Evolutionary conservation across 352 stramenopile species (phyloP), one percentile per base, ranked within the genome.

Genomic region (Elongisporangium prolatum): DNA sequence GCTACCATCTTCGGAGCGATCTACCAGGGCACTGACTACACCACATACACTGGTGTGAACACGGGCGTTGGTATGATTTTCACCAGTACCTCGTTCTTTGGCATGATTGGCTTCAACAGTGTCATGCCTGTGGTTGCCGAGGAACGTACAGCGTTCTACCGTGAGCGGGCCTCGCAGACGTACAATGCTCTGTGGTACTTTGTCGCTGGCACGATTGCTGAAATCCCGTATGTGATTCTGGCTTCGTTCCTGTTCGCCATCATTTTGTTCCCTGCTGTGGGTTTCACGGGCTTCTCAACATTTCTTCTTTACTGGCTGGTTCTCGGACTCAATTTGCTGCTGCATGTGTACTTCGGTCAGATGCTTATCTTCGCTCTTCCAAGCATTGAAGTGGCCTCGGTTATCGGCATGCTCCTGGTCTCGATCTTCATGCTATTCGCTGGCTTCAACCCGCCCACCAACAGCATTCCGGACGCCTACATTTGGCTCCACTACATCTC

Each of bases 61-160:
- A 57, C 64, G 3, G 75, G 73, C 7, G 72, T 96, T 1, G 81
- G 84, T 3, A 67, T 96, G 1, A 84, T 96, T 21, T 97, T 96
- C 59, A 71, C 89, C 8, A 85, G 78, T 11, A 86, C 89, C 4
- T 58, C 93, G 54, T 97, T 97, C 59, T 68, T 91, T 8, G 76
- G 78, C 9, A 74, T 96, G 22, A 89, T 93, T 38, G 77, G 73
- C 25, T 87, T 96, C 51, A 79, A 93, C 57, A 89, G 68, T 11
- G 78, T 93, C 21, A 71, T 97, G 49, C 75, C 86, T 10, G 68
- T 97, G 4, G 80, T 92, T 18, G 70, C 85, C 52, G 77, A 84
- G 10, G 88, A 97, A 53, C 76, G 93, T 34, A 90, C 91, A 21
- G 84, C 91, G 34, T 98, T 95, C 65, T 98, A 98, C 75, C 76